Evolutionary conservation across 352 stramenopile species (phyloP).

Genomic region (Phytophthora citricola): DNA sequence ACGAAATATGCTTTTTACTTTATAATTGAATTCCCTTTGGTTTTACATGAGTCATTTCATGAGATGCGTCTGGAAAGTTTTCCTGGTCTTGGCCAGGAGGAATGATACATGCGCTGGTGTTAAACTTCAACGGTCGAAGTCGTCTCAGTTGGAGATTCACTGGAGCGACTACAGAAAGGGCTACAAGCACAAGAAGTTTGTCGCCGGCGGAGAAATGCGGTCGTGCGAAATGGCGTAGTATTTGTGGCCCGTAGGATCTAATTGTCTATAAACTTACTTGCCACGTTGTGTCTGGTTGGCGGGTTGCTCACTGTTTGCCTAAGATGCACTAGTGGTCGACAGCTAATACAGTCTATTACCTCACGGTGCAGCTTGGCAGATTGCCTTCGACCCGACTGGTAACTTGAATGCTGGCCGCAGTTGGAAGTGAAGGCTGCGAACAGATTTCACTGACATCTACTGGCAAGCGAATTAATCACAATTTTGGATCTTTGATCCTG

Average conservation of each 20-base stretch:
- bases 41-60: too few relatives aligned
- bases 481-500: too few relatives aligned
- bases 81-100: constrained; percentile 4
- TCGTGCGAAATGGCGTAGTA: constrained; percentile 1
- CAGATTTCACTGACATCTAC: neutral
- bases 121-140: too few relatives aligned
- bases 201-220: neutral
- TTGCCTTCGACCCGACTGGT: neutral
- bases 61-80: neutral
- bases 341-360: constrained; percentile 1
- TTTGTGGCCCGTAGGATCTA: neutral
- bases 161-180: neutral
- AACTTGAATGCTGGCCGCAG: neutral
- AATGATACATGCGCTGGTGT: neutral
- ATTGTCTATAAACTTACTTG: neutral
- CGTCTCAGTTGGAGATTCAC: neutral
- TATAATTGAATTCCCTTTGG: too few relatives aligned
- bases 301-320: neutral
- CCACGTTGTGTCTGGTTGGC: constrained; percentile 1
- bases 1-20: too few relatives aligned
- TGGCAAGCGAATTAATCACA: too few relatives aligned
- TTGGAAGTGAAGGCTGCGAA: constrained; percentile 10
- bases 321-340: neutral
- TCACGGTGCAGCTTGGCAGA: constrained; percentile 10
- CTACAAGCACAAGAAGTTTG: neutral